These are phyloP conservation scores for Yamadazyma blattariae DNA, from an alignment of 1,139 yeast species.

Conservation along the genomic window DNA sequence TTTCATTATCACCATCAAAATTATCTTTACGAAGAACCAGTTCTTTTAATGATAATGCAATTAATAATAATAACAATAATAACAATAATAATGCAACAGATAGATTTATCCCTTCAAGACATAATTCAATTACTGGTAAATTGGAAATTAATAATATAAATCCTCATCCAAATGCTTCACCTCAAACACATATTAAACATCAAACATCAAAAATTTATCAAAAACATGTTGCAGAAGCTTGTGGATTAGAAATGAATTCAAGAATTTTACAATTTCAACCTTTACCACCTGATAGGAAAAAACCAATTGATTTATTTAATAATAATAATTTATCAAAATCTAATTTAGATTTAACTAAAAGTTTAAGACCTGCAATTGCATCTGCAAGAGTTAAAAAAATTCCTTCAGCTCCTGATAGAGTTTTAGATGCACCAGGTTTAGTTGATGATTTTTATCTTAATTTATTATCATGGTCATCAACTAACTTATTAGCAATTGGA, in stretches of 20 bases:
- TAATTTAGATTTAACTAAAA: conserved; percentile 13
- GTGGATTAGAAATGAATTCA: conserved; percentile 83
- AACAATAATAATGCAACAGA: conserved; percentile 19
- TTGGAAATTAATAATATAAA: conserved; percentile 25
- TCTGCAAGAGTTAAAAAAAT: conserved; percentile 64
- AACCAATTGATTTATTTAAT: conserved; percentile 51
- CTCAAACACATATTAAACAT: conserved; percentile 58
- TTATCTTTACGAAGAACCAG: conserved; percentile 32
- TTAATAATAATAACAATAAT: conserved; percentile 5
- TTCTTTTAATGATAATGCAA: conserved; percentile 22
- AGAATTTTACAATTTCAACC: conserved; percentile 88
- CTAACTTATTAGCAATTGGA: conserved; percentile 85
- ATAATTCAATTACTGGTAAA: conserved; percentile 41
- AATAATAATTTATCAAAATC: conserved; percentile 8
- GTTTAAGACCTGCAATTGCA: conserved; percentile 45
- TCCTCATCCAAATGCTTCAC: conserved; percentile 49
- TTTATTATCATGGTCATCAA: conserved; percentile 82
- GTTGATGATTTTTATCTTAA: conserved; percentile 91
- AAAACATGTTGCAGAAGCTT: conserved; percentile 89
- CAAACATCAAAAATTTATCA: conserved; percentile 73
- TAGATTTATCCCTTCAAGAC: conserved; percentile 46
- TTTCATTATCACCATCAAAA: conserved; percentile 16
- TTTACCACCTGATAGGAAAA: conserved; percentile 71
- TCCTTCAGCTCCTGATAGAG: conserved; percentile 88
- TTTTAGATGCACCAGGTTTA: conserved; percentile 93